Evolutionary conservation across 441 rosid species (phyloP), one percentile per base, ranked within the genome.

Genomic region (Capsella rubella): DNA sequence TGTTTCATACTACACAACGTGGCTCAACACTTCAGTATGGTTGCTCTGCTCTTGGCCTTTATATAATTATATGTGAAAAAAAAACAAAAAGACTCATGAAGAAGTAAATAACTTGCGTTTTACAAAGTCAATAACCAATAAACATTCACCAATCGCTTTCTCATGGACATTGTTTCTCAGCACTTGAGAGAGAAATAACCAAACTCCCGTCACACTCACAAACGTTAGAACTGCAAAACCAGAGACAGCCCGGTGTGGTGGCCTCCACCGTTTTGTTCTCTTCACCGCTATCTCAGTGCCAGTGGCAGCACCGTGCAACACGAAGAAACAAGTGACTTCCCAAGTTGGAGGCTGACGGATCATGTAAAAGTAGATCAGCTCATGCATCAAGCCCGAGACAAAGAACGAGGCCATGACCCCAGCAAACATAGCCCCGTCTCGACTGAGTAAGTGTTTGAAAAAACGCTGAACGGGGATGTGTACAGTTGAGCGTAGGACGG

Each of bases 301-400:
- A 39, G 84, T 70, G 12, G 81, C 80, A n/a, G 73, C 58, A 29
- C 93, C 91, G 4, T 89, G 87, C 11, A 87, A 21, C 49, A 85
- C 53, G 35, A 89, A 89, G 67, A 87, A 89, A 74, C 84, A 79
- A 13, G 87, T 78, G 50, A 82, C 85, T 81, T 89, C 91, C 88
- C 91, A 83, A n/a, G 89, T 84, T 49, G 91, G 90, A 34, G 68
- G 39, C 67, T 34, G 70, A 7, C 86, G 81, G 29, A 70, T 66
- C 0, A 65, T 0, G 21, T 89, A 81, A 58, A 69, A 85, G 54
- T 75, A 85, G 8, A 89, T 7, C 32, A 82, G 28, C 69, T 89
- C 91, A 57, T 89, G 91, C 85, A 89, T 84, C 6, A 82, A 34
- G 3, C 90, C 93, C 0, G 91, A 89, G 8, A 84, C 87, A 1